A percentile compares a stretch with the other conserved stretches of the same genome.
Evolutionary conservation across 208 protist species (phyloP).

Genomic region (Leishmania guyanensis): DNA sequence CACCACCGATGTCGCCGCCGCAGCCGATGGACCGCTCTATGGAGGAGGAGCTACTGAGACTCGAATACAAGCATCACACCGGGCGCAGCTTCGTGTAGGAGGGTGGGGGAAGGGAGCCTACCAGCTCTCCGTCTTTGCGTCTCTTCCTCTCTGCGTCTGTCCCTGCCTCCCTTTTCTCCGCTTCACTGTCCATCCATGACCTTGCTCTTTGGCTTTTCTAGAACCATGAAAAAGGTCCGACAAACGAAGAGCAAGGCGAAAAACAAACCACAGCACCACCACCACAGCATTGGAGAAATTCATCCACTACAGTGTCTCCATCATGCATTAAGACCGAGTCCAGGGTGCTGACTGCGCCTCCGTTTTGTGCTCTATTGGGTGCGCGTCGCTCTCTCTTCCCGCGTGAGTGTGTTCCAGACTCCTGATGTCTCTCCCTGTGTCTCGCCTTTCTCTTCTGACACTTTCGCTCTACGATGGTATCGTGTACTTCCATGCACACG

Average conservation of each 20-base stretch:
- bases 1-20: not conserved
- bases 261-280: not conserved
- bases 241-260: not conserved
- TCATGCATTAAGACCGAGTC: not conserved
- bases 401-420: not conserved
- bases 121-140: not conserved
- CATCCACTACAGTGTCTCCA: not conserved
- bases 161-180: not conserved
- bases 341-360: not conserved
- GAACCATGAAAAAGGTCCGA: not conserved
- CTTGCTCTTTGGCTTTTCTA: not conserved
- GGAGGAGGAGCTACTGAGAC: constrained; percentile 71
- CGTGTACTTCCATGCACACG: not conserved
- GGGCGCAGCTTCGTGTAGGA: not conserved
- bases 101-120: not conserved
- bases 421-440: not conserved
- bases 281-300: not conserved
- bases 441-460: not conserved
- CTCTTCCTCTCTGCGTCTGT: not conserved
- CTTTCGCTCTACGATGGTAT: not conserved
- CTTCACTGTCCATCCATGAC: not conserved
- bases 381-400: not conserved
- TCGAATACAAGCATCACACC: constrained; percentile 38
- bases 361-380: not conserved
- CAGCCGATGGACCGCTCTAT: constrained; percentile 26